Evolutionary conservation across 768 basidiomycete species (phyloP).

Genomic region (Agaricus sinodeliciosus): DNA sequence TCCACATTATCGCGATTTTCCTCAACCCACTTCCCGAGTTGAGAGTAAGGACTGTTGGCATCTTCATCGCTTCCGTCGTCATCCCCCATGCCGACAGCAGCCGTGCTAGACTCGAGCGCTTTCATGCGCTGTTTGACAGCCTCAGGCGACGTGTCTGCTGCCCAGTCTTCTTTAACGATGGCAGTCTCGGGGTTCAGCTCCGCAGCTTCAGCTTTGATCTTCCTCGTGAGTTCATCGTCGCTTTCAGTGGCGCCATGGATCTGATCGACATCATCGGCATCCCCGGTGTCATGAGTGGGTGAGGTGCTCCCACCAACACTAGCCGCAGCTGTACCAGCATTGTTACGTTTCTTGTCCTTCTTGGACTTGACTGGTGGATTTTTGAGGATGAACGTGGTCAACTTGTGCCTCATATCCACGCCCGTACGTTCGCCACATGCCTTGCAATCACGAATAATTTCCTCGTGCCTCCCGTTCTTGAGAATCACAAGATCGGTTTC

Average conservation of each 20-base stretch:
- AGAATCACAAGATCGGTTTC: slow-evolving; percentile 94
- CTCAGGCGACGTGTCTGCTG: slow-evolving; percentile 84
- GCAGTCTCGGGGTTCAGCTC: slow-evolving; percentile 59
- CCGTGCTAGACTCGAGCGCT: slow-evolving; percentile 55
- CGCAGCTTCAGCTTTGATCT: slow-evolving; percentile 87
- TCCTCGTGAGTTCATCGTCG: slow-evolving; percentile 83
- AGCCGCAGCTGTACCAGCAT: slow-evolving; percentile 42
- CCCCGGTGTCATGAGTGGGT: slow-evolving; percentile 26
- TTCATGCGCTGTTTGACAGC: slow-evolving; percentile 81
- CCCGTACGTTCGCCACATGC: slow-evolving; percentile 91
- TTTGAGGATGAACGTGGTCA: slow-evolving; percentile 93
- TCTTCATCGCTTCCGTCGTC: slow-evolving; percentile 90
- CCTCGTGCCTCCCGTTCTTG: slow-evolving; percentile 72
- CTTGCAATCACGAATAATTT: slow-evolving; percentile 95
- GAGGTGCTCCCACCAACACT: slow-evolving; percentile 38
- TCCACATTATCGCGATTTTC: slow-evolving; percentile 52
- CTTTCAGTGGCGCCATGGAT: slow-evolving; percentile 58
- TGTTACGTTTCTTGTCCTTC: slow-evolving; percentile 57
- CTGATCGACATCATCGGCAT: slow-evolving; percentile 25
- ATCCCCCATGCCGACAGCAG: slow-evolving; percentile 57
- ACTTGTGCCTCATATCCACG: slow-evolving; percentile 95
- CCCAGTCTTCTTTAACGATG: slow-evolving; percentile 76
- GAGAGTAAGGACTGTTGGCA: slow-evolving; percentile 77
- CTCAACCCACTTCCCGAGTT: slow-evolving; percentile 80
- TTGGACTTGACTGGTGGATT: slow-evolving; percentile 90